A percentile compares a stretch with the other conserved stretches of the same genome.
Evolutionary conservation across 2,329 filamentous ascomycete species (phyloP).

Genomic region (Alternaria postmessia): DNA sequence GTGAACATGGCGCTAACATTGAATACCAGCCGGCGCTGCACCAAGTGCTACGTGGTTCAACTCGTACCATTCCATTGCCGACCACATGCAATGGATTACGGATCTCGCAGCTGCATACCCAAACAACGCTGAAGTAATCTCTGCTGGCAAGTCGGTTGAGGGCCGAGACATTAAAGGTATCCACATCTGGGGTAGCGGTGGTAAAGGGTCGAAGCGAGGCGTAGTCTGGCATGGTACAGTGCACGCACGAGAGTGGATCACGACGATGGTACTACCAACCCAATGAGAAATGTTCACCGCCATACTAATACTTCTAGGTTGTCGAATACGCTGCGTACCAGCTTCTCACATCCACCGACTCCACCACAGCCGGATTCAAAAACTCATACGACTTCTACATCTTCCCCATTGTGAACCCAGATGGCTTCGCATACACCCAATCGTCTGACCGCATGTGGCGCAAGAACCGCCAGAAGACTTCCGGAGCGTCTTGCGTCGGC

Average conservation of each 20-base stretch:
- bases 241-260: slow-evolving; percentile 51
- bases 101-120: slow-evolving; percentile 48
- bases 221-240: slow-evolving; percentile 51
- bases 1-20: slow-evolving; percentile 26
- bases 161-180: slow-evolving; percentile 51
- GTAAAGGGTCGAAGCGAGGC: slow-evolving; percentile 48
- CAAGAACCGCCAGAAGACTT: slow-evolving; percentile 48
- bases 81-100: slow-evolving; percentile 45
- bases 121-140: slow-evolving; percentile 45
- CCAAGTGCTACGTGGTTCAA: slow-evolving; percentile 49
- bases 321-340: slow-evolving; percentile 50
- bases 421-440: slow-evolving; percentile 51
- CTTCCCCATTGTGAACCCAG: slow-evolving; percentile 51
- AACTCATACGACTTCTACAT: slow-evolving; percentile 73
- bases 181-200: slow-evolving; percentile 50
- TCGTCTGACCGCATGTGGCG: slow-evolving; percentile 51
- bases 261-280: slow-evolving; percentile 34
- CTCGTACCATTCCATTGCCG: slow-evolving; percentile 47
- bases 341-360: slow-evolving; percentile 44
- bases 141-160: slow-evolving; percentile 46
- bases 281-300: neutral
- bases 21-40: slow-evolving; percentile 33
- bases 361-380: slow-evolving; percentile 54
- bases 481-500: slow-evolving; percentile 44
- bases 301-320: slow-evolving; percentile 23